Evolutionary conservation across 1,284 basidiomycete species (phyloP).

Genomic region (Trichosporon inkin): DNA sequence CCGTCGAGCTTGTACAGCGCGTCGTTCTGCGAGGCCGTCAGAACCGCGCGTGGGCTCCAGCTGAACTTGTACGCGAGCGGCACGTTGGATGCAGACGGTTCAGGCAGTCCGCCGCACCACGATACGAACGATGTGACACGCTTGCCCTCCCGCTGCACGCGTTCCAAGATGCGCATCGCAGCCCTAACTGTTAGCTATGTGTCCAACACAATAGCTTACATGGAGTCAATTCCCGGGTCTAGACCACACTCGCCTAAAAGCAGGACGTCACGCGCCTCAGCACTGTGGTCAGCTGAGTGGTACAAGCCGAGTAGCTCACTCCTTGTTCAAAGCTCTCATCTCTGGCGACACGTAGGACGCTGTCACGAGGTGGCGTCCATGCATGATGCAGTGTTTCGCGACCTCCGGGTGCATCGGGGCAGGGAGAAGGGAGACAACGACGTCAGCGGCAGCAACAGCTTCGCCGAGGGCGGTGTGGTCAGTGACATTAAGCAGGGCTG

Average conservation of each 20-base stretch:
- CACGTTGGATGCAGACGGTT: slow-evolving; percentile 63
- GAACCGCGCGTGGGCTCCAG: slow-evolving; percentile 85
- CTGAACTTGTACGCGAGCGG: slow-evolving; percentile 91
- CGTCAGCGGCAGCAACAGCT: slow-evolving; percentile 60
- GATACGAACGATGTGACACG: slow-evolving; percentile 74
- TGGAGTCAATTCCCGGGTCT: slow-evolving; percentile 92
- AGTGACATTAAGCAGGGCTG: slow-evolving; percentile 62
- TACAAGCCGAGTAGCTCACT: slow-evolving; percentile 52
- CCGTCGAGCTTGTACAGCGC: slow-evolving; percentile 66
- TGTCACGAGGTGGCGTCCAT: slow-evolving; percentile 77
- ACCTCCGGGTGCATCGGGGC: slow-evolving; percentile 70
- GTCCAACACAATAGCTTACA: slow-evolving; percentile 27
- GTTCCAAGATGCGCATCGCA: slow-evolving; percentile 69
- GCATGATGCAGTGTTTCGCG: slow-evolving; percentile 70
- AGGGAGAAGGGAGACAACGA: slow-evolving; percentile 61
- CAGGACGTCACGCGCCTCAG: slow-evolving; percentile 63
- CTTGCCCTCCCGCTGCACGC: slow-evolving; percentile 60
- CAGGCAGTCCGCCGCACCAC: slow-evolving; percentile 90
- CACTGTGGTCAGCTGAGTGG: slow-evolving; percentile 53
- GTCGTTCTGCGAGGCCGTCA: slow-evolving; percentile 73
- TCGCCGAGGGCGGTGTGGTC: slow-evolving; percentile 56
- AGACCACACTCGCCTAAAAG: slow-evolving; percentile 90
- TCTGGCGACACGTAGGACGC: slow-evolving; percentile 84
- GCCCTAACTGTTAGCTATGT: slow-evolving; percentile 58
- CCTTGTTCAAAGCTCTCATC: slow-evolving; percentile 66